Evolutionary conservation across 192 early-diverging fungal species (phyloP), one percentile per base, ranked within the genome.

Genomic region (Backusella tarrabulga): DNA sequence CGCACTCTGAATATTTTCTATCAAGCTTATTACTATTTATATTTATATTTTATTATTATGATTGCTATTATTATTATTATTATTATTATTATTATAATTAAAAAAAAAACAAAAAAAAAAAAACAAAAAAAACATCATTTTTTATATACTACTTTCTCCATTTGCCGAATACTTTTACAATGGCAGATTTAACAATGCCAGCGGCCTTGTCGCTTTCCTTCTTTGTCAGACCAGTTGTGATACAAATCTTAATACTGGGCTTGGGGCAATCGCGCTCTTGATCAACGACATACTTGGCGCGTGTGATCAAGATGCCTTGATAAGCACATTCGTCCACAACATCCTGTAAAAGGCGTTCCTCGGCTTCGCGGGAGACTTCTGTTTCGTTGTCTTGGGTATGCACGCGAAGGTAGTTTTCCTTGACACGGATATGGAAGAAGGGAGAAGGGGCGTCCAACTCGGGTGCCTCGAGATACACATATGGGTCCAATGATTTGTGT

Each of bases 121-220:
- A 15, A 14, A 44, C 15, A 14, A 38, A 44, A 0, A 17, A 5
- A 14, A 17, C 15, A 14, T 15, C 42, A 17, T 17, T 54, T 21
- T 54, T 54, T 56, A 56, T 11, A 9, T 56, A 46, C 32, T 67
- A 74, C 26, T 77, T 77, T 50, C 76, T 54, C 82, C 82, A 85
- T 54, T 80, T 81, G 54, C 77, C 44, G 44, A 90, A 79, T 34
- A 85, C 87, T 74, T 92, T 87, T 74, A 36, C 73, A 69, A 94
- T 87, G 6, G 94, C 93, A 68, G 90, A 90, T 77, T 91, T 91
- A 74, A 97, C 86, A 29, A 91, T 88, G 46, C 87, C 83, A 11
- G 93, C 95, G 4, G 92, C 93, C 82, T 92, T 95, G 77, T 97
- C 96, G 23, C 88, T 88, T 71, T 98, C 97, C 82, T 95, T 94